A percentile compares a stretch with the other conserved stretches of the same genome.
phyloP scores from a whole-genome alignment of 208 protist genomes.

The Crithidia fasciculata region DNA sequence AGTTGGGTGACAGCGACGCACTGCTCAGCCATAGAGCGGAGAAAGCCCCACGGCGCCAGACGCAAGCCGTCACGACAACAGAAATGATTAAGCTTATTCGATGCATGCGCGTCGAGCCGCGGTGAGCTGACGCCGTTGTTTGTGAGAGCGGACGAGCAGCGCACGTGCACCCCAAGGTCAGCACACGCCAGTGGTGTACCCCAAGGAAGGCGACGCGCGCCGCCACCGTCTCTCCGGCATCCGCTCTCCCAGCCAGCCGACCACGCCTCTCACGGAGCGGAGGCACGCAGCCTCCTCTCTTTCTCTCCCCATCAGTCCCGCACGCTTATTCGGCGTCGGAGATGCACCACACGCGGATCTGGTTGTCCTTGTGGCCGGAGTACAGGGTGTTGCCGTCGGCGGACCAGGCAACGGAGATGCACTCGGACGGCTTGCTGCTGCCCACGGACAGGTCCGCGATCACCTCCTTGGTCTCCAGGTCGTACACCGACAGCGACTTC shows the following conservation, averaged over 20 bases:
- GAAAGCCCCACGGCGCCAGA: too few species aligned
- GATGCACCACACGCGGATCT: slow-evolving; percentile 97
- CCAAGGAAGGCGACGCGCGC: not conserved
- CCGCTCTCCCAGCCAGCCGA: too few species aligned
- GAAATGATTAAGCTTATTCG: too few species aligned
- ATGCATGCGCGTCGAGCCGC: too few species aligned
- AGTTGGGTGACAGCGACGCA: too few species aligned
- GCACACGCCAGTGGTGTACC: slow-evolving; percentile 3
- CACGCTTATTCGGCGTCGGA: slow-evolving; percentile 26
- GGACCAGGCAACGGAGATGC: slow-evolving; percentile 97
- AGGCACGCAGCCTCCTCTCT: too few species aligned
- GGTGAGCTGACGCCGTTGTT: too few species aligned
- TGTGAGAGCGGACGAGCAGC: not conserved
- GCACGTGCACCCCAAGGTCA: slow-evolving; percentile 9
- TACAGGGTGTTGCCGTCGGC: slow-evolving; percentile 98
- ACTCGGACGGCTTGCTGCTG: slow-evolving; percentile 75
- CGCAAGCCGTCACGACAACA: too few species aligned
- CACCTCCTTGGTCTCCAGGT: slow-evolving; percentile 97
- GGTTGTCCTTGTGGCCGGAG: slow-evolving; percentile 98
- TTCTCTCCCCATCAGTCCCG: too few species aligned
- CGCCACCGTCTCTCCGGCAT: too few species aligned
- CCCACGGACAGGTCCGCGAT: slow-evolving; percentile 94
- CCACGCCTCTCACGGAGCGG: too few species aligned
- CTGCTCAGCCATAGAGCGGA: too few species aligned
- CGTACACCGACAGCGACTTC: slow-evolving; percentile 94